Evolutionary conservation across 2,329 filamentous ascomycete genomes (phyloP), one percentile per base, ranked within the genome.

Genomic region (Periconia macrospinosa): DNA sequence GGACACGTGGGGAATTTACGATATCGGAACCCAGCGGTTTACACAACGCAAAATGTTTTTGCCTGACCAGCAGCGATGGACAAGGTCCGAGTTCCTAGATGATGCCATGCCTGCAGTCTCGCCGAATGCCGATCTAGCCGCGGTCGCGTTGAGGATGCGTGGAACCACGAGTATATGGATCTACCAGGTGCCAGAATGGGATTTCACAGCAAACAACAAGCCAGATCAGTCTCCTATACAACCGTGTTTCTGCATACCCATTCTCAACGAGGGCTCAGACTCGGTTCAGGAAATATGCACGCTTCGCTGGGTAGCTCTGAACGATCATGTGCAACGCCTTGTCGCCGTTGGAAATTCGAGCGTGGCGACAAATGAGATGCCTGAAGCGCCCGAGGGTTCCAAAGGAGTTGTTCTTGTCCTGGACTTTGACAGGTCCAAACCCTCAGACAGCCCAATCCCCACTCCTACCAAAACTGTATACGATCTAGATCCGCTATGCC

Each of bases 101-200:
- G 73, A 75, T 55, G 70, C 74, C 17, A 71, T 75, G 62, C 74
- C 74, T 3, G 71, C 73, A 6, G 68, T 76, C 6, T 75, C 73
- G 7, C 69, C 69, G 1, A 70, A 71, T 40, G 68, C 67, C 3
- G 69, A 73, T 52, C 62, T 74, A 13, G 71, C 73, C 6, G 74
- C 74, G 33, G 66, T 75, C 14, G 73, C 73, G 18, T 60, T 75
- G 18, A 65, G 70, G 8, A 72, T 74, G 60, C 67, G 69, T 1
- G 70, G 70, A 11, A 71, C 66, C 1, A 75, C 71, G n/a, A 71
- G 68, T 23, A 68, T 75, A 44, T 74, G 72, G 71, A 62, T 75
- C 30, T 75, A 74, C 49, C 61, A 74, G 49, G 64, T 74, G 8
- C 72, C 72, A 1, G 71, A 69, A 7, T 71, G 69, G 64, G 67